Evolutionary conservation across 768 basidiomycete species (phyloP).

Genomic region (Collybiopsis luxurians): DNA sequence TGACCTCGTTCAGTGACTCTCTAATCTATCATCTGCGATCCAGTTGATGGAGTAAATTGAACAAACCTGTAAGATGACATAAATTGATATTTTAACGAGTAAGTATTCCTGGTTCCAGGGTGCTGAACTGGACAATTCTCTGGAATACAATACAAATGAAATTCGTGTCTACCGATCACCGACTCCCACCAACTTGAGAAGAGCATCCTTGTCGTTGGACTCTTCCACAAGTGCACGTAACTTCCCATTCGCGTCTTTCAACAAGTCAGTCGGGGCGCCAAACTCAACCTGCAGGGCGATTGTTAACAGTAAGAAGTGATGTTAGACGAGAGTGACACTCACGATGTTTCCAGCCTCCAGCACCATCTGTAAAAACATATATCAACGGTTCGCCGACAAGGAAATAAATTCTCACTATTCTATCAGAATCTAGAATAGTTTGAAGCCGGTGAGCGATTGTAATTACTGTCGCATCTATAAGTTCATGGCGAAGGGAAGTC

Average conservation of each 20-base stretch:
- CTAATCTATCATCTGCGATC: no score
- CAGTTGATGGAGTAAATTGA: no score
- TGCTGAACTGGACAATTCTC: no score
- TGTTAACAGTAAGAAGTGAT: constrained; percentile 30
- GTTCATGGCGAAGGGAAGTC: constrained; percentile 28
- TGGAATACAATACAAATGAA: no score
- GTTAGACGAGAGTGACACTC: no score
- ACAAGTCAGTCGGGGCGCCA: not conserved
- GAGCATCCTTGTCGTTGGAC: not conserved
- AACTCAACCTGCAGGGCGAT: not conserved
- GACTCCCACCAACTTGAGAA: not conserved
- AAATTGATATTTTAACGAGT: no score
- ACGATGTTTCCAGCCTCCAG: no score
- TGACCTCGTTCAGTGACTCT: no score
- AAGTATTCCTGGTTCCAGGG: no score
- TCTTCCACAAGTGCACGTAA: not conserved
- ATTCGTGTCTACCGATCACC: no score
- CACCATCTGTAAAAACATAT: no score
- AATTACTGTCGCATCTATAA: constrained; percentile 37
- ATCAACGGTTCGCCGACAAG: not conserved
- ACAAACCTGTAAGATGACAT: no score
- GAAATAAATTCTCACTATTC: constrained; percentile 18
- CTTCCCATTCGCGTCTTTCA: not conserved
- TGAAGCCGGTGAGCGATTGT: constrained; percentile 38
- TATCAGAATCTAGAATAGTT: constrained; percentile 25